Evolutionary conservation across 164 flowering plant species (phyloP).

Genomic region (Vitis rotundifolia): DNA sequence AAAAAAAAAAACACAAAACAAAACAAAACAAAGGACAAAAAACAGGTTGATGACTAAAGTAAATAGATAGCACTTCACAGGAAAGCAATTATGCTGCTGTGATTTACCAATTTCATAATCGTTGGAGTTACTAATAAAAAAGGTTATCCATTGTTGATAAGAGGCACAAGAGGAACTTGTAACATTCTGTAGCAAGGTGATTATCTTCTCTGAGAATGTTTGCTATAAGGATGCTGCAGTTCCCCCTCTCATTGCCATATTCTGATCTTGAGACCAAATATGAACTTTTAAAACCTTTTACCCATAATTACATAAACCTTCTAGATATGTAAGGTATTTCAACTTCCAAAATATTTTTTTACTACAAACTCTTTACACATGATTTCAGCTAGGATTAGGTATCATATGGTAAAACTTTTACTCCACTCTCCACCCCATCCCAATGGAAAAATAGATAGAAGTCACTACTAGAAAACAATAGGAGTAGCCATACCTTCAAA

Average conservation of each 20-base stretch:
- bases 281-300: too few species aligned
- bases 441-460: neutral
- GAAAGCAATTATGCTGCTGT: neutral
- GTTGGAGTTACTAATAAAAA: neutral
- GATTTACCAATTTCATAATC: neutral
- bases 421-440: neutral
- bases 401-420: neutral
- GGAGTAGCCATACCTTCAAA: slow-evolving; percentile 56
- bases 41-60: neutral
- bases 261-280: too few species aligned
- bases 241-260: too few species aligned
- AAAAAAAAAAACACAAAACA: too few species aligned
- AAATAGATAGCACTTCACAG: neutral
- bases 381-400: too few species aligned
- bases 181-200: neutral
- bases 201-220: too few species aligned
- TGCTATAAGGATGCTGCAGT: too few species aligned
- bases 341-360: too few species aligned
- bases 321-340: too few species aligned
- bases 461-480: neutral
- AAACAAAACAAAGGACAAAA: too few species aligned
- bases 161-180: neutral
- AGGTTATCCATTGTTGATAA: neutral
- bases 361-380: too few species aligned
- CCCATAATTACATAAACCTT: too few species aligned